phyloP scores from a whole-genome alignment of 371 early-diverging fungal species.

The Actinomortierella ambigua region DNA sequence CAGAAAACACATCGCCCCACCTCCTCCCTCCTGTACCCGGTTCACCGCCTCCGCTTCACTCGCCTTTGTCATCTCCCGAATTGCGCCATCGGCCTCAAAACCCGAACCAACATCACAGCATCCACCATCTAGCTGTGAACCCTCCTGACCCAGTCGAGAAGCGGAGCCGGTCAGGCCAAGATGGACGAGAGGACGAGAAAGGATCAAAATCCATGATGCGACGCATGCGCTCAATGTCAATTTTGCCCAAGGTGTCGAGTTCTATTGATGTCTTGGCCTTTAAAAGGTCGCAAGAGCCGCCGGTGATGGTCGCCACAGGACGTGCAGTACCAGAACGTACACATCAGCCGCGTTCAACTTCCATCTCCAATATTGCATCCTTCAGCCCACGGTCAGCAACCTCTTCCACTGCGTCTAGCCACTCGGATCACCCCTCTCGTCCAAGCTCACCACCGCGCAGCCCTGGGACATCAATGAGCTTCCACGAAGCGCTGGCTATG shows the following conservation, averaged over 20 bases:
- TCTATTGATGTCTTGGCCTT: slow-evolving; percentile 6
- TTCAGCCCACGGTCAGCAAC: slow-evolving; percentile 19
- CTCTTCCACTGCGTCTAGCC: slow-evolving; percentile 3
- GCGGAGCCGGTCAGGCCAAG: slow-evolving; percentile 7
- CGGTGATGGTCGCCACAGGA: no score
- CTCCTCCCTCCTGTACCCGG: no score
- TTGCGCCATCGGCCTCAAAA: no score
- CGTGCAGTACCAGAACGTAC: slow-evolving; percentile 3
- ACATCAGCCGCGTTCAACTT: slow-evolving; percentile 22
- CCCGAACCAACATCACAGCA: no score
- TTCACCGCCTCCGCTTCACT: no score
- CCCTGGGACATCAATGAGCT: slow-evolving; percentile 10
- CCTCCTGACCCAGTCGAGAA: not conserved
- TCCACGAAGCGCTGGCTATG: slow-evolving; percentile 11
- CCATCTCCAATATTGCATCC: slow-evolving; percentile 18
- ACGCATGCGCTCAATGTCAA: slow-evolving; percentile 19
- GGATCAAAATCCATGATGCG: slow-evolving; percentile 15
- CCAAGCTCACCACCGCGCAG: slow-evolving; percentile 8
- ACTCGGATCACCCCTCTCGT: not conserved
- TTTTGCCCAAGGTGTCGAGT: slow-evolving; percentile 15
- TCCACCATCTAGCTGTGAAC: no score
- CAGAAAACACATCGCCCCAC: no score
- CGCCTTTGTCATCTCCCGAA: no score
- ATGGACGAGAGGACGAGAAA: slow-evolving; percentile 8
- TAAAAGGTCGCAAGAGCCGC: not conserved